These are phyloP conservation scores for Moricandia arvensis DNA, from an alignment of 345 rosid genomes.

Conservation along the genomic window DNA sequence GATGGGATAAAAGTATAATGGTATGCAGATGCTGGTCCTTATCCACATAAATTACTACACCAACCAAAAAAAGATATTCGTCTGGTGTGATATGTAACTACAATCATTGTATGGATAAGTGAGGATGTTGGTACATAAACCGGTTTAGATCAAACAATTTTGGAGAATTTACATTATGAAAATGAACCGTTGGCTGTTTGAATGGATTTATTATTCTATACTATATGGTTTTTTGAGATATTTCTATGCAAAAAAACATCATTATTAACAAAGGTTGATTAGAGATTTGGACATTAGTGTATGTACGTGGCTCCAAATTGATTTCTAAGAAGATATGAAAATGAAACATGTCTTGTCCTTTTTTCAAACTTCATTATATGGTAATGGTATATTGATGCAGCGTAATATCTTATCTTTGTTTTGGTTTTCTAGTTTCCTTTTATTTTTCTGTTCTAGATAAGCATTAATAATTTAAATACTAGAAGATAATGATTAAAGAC, in stretches of 20 bases:
- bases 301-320: constrained; percentile 5
- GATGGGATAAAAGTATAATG: not conserved
- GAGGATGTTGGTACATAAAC: not conserved
- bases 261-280: constrained; percentile 17
- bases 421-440: too few relatives aligned
- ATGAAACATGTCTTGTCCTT: not conserved
- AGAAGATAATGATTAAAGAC: too few relatives aligned
- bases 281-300: constrained; percentile 2
- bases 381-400: not conserved
- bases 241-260: not conserved
- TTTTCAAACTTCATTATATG: constrained; percentile 14
- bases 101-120: not conserved
- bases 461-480: too few relatives aligned
- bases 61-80: not conserved
- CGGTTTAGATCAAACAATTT: not conserved
- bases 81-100: constrained; percentile 6
- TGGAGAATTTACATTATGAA: constrained; percentile 30
- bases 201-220: constrained; percentile 56
- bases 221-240: not conserved
- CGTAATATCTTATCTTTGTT: too few relatives aligned
- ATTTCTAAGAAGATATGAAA: constrained; percentile 5
- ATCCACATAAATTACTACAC: constrained; percentile 28
- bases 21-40: too few relatives aligned
- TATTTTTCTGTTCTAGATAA: too few relatives aligned
- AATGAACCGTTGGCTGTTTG: constrained; percentile 74